Conservation (phyloP, 345 rosid genomes). For the Citrus hindsii region DNA sequence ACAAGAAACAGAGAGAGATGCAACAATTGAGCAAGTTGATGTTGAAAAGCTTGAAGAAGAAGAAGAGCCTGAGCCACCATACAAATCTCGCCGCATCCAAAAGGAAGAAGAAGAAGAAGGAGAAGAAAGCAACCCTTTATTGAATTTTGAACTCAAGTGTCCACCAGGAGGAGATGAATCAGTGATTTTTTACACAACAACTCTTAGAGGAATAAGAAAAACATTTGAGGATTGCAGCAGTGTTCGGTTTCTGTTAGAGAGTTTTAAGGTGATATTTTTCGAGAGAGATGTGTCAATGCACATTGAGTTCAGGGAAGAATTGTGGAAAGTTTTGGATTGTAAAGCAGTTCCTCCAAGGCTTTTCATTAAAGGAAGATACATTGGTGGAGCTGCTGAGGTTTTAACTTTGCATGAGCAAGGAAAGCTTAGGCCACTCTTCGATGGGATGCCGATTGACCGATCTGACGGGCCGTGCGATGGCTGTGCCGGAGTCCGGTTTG, state of each 20-base stretch:
- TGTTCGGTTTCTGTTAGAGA: conserved; percentile 63
- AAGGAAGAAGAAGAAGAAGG: conserved; percentile 15
- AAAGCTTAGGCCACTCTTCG: conserved; percentile 48
- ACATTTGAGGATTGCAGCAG: conserved; percentile 82
- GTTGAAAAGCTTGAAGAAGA: conserved; percentile 14
- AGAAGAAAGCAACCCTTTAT: conserved; percentile 27
- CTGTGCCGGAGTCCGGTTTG: conserved; percentile 65
- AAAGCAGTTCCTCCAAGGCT: conserved; percentile 71
- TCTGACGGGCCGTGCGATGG: conserved; percentile 34
- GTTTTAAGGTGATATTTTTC: conserved; percentile 48
- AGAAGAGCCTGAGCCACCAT: conserved; percentile 28
- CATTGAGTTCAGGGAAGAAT: conserved; percentile 60
- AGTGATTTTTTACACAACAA: conserved; percentile 73
- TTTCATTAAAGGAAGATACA: conserved; percentile 69
- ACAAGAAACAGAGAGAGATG: conserved; percentile 28
- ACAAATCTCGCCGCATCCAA: conserved; percentile 35
- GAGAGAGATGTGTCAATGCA: conserved; percentile 92
- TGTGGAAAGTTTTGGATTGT: conserved; percentile 45
- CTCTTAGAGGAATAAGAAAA: conserved; percentile 73
- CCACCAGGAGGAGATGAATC: conserved; percentile 72
- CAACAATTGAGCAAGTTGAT: conserved; percentile 17
- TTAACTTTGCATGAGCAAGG: conserved; percentile 72
- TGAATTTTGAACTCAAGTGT: conserved; percentile 49
- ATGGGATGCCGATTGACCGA: conserved; percentile 45
- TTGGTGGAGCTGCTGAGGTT: conserved; percentile 83